Evolutionary conservation across 331 rosid species (phyloP).

Genomic region (Ulmus americana): DNA sequence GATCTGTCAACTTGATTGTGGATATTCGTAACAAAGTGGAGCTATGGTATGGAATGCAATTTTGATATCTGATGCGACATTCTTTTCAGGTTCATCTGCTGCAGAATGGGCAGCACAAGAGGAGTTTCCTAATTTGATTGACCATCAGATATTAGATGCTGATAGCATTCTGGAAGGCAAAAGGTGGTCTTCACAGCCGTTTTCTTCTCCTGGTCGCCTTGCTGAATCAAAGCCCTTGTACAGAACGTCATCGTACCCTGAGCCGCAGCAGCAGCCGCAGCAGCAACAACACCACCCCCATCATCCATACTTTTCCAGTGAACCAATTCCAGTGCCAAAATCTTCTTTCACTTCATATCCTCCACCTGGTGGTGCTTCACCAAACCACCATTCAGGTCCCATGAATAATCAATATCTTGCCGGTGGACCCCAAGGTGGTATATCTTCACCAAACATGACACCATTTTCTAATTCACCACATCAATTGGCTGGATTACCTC

Average conservation of each 20-base stretch:
- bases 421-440: slow-evolving; percentile 53
- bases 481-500: slow-evolving; percentile 58
- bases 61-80: slow-evolving; percentile 7
- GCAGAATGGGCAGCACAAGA: slow-evolving; percentile 66
- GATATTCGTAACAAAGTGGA: too few species aligned
- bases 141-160: slow-evolving; percentile 47
- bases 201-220: slow-evolving; percentile 37
- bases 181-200: slow-evolving; percentile 89
- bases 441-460: slow-evolving; percentile 55
- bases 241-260: slow-evolving; percentile 88
- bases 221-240: slow-evolving; percentile 55
- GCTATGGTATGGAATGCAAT: not conserved
- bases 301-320: slow-evolving; percentile 56
- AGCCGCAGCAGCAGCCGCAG: slow-evolving; percentile 54
- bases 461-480: slow-evolving; percentile 52
- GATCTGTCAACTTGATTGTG: too few species aligned
- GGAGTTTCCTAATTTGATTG: slow-evolving; percentile 61
- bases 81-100: slow-evolving; percentile 55
- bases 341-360: slow-evolving; percentile 73
- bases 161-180: slow-evolving; percentile 62
- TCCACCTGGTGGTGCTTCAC: slow-evolving; percentile 75
- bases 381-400: slow-evolving; percentile 56
- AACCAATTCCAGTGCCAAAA: slow-evolving; percentile 60
- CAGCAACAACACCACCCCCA: slow-evolving; percentile 18
- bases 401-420: slow-evolving; percentile 50